These are phyloP conservation scores for Euphrasia confusa DNA, from an alignment of 257 asterid genomes.

Conservation along the genomic window DNA sequence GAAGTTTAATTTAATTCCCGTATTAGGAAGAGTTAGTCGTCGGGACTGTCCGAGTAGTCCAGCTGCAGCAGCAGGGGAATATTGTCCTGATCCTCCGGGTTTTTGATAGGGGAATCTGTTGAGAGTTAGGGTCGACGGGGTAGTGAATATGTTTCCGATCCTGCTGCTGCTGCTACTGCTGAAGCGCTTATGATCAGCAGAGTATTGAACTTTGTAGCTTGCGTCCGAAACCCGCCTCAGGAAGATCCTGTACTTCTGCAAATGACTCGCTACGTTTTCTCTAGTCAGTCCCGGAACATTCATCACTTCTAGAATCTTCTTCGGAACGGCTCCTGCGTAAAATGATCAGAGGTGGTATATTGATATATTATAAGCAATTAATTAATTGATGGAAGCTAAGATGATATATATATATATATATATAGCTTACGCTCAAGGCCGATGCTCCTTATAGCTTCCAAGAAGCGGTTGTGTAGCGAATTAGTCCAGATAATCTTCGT, in stretches of 20 bases:
- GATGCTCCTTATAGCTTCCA: slow-evolving; percentile 47
- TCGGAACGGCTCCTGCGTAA: slow-evolving; percentile 49
- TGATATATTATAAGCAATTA: too few relatives aligned
- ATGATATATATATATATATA: too few relatives aligned
- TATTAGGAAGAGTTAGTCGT: slow-evolving; percentile 12
- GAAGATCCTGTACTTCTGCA: slow-evolving; percentile 58
- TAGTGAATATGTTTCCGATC: background rate
- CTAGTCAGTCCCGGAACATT: slow-evolving; percentile 49
- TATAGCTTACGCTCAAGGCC: slow-evolving; percentile 49
- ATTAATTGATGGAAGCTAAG: too few relatives aligned
- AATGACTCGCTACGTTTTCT: slow-evolving; percentile 66
- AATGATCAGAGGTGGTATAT: too few relatives aligned
- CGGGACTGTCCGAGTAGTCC: slow-evolving; percentile 21
- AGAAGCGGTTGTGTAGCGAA: slow-evolving; percentile 50
- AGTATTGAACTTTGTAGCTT: slow-evolving; percentile 27
- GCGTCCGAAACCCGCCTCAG: slow-evolving; percentile 41
- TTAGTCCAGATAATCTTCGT: slow-evolving; percentile 48
- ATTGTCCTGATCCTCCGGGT: background rate
- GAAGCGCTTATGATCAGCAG: slow-evolving; percentile 17
- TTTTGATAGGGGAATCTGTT: slow-evolving; percentile 7
- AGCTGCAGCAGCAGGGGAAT: background rate
- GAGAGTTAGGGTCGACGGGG: slow-evolving; percentile 6
- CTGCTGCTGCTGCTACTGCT: slow-evolving; percentile 9
- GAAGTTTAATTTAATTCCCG: background rate
- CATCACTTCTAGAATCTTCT: slow-evolving; percentile 48